Conservation (phyloP, 192 early-diverging fungal species). For the Coemansia nantahalensis region DNA sequence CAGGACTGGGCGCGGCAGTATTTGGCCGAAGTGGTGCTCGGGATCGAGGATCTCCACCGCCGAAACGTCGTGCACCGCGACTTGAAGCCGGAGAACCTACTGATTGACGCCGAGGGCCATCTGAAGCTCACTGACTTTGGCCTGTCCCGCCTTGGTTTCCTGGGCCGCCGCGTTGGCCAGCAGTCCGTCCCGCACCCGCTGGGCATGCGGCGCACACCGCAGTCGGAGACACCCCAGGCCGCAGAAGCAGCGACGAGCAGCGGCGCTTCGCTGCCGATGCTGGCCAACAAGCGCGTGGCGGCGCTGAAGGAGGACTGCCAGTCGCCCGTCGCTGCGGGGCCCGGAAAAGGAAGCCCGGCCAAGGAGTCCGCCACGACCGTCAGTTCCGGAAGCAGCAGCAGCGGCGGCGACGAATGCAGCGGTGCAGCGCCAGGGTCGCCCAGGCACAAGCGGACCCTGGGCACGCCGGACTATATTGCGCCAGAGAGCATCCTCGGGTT, state of each 20-base stretch:
- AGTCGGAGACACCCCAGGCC: neutral
- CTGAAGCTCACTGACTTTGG: constrained; percentile 95
- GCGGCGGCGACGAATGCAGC: constrained; percentile 5
- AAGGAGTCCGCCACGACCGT: constrained; percentile 16
- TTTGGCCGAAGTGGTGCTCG: constrained; percentile 80
- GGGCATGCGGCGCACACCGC: neutral
- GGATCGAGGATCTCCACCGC: constrained; percentile 82
- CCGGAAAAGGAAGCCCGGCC: constrained; percentile 1
- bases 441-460: constrained; percentile 53
- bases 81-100: constrained; percentile 76
- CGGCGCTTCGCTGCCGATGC: neutral
- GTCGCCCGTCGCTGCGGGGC: neutral
- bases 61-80: constrained; percentile 86
- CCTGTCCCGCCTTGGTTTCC: constrained; percentile 53
- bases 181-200: constrained; percentile 9
- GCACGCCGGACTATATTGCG: constrained; percentile 92
- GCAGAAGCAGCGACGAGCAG: neutral
- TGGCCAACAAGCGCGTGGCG: constrained; percentile 52
- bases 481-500: constrained; percentile 91
- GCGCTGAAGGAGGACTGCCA: constrained; percentile 31
- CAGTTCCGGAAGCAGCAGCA: constrained; percentile 19
- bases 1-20: constrained; percentile 85
- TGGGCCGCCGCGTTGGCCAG: constrained; percentile 47
- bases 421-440: neutral
- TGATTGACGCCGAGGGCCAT: constrained; percentile 86